Percentiles rank a stretch among this genome's conserved stretches.
These are phyloP conservation scores for Limonomyces culmigenus DNA, from an alignment of 1,284 basidiomycete species.

Conservation along the genomic window DNA sequence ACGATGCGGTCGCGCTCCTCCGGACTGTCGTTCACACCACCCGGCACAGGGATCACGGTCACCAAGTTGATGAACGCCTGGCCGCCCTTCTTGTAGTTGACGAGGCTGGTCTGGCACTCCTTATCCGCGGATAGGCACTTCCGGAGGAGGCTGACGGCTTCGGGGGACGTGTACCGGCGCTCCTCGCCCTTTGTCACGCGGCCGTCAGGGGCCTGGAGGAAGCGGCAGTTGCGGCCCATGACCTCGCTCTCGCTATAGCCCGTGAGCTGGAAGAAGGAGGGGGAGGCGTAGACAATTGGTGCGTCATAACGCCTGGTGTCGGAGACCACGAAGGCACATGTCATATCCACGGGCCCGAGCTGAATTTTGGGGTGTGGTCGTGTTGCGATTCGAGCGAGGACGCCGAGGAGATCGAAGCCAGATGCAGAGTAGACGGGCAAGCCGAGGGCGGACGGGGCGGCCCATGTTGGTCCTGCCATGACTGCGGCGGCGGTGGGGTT, in stretches of 20 bases:
- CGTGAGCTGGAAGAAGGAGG: slow-evolving; percentile 65
- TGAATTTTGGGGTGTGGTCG: slow-evolving; percentile 63
- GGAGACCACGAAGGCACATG: slow-evolving; percentile 79
- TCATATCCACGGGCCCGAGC: slow-evolving; percentile 84
- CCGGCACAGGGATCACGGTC: slow-evolving; percentile 67
- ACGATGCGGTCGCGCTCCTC: slow-evolving; percentile 44
- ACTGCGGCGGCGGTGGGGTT: neutral
- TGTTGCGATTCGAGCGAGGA: slow-evolving; percentile 62
- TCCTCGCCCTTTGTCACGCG: slow-evolving; percentile 43
- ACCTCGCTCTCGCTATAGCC: slow-evolving; percentile 71
- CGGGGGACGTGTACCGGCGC: slow-evolving; percentile 50
- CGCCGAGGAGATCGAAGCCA: slow-evolving; percentile 79
- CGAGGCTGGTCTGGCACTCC: slow-evolving; percentile 75
- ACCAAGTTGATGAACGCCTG: slow-evolving; percentile 79
- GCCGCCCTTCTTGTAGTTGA: slow-evolving; percentile 82
- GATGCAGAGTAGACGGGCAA: slow-evolving; percentile 70
- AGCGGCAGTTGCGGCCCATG: slow-evolving; percentile 82
- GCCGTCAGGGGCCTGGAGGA: slow-evolving; percentile 67
- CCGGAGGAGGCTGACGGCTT: slow-evolving; percentile 54
- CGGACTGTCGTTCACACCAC: slow-evolving; percentile 33
- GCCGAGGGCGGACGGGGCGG: slow-evolving; percentile 16
- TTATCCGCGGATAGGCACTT: slow-evolving; percentile 54
- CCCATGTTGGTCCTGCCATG: slow-evolving; percentile 3
- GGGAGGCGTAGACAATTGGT: slow-evolving; percentile 81
- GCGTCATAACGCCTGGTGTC: slow-evolving; percentile 68